These are phyloP conservation scores for Venturiaceae sp. DNA, from an alignment of 2,329 filamentous ascomycete genomes.

Conservation along the genomic window DNA sequence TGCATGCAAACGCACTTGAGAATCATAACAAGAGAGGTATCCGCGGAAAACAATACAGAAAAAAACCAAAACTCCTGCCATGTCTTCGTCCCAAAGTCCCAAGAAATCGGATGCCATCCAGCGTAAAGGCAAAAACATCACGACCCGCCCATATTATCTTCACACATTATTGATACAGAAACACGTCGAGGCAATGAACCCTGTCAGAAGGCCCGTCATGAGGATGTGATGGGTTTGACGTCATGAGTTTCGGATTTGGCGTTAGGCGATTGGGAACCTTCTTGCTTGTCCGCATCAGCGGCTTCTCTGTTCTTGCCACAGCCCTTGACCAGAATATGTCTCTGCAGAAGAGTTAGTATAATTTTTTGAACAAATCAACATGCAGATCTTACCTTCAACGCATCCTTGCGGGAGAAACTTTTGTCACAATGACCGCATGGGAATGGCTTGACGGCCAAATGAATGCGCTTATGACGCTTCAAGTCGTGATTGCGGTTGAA, in stretches of 20 bases:
- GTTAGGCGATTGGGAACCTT: constrained; percentile 15
- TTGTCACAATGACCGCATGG: constrained; percentile 88
- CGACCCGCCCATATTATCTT: neutral
- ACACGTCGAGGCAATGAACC: neutral
- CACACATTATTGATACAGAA: constrained; percentile 6
- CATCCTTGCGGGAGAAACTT: constrained; percentile 94
- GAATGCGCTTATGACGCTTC: constrained; percentile 92
- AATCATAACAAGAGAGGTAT: constrained; percentile 7
- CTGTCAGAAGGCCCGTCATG: neutral
- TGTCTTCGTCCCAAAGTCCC: neutral
- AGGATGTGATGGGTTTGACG: neutral
- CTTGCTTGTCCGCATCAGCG: constrained; percentile 22
- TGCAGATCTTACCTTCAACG: constrained; percentile 64
- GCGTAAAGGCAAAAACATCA: neutral
- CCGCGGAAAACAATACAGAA: neutral
- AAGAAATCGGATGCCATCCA: neutral
- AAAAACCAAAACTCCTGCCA: neutral
- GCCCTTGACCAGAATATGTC: constrained; percentile 59
- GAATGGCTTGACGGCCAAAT: constrained; percentile 91
- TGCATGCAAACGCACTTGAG: neutral
- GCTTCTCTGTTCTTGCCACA: constrained; percentile 44
- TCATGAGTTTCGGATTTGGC: constrained; percentile 4
- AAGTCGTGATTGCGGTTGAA: constrained; percentile 96
- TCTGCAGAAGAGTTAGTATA: constrained; percentile 30
- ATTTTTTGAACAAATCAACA: neutral